A percentile compares a stretch with the other conserved stretches of the same genome.
Conservation (phyloP, 306 rosid species). For the Vicia villosa region DNA sequence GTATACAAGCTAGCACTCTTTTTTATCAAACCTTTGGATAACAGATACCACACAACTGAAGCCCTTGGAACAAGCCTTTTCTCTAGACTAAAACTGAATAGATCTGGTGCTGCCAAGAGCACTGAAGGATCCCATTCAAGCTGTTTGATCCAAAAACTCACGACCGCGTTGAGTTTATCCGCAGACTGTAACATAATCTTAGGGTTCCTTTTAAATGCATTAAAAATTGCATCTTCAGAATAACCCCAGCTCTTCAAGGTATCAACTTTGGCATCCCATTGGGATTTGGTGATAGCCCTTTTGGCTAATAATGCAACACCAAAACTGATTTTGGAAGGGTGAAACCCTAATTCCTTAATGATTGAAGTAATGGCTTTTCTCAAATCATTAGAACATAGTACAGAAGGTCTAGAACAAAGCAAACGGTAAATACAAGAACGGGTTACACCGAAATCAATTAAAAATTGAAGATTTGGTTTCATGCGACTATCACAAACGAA, state of each 20-base stretch:
- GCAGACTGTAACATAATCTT: conserved; percentile 36
- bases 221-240: too few relatives aligned
- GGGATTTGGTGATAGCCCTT: too few relatives aligned
- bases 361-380: conserved; percentile 18
- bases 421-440: neutral
- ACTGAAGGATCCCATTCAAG: conserved; percentile 40
- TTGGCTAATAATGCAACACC: conserved; percentile 36
- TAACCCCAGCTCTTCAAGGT: too few relatives aligned
- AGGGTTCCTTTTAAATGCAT: conserved; percentile 45
- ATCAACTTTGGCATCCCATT: too few relatives aligned
- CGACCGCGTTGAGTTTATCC: conserved; percentile 43
- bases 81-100: conserved; percentile 44
- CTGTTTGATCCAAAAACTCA: conserved; percentile 47
- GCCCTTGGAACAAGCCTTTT: too few relatives aligned
- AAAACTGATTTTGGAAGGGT: conserved; percentile 28
- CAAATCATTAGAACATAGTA: neutral
- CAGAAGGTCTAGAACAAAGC: neutral
- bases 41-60: too few relatives aligned
- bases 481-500: neutral
- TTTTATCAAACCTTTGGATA: too few relatives aligned
- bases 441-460: neutral
- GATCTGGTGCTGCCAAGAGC: neutral
- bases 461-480: conserved; percentile 4
- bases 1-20: too few relatives aligned
- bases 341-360: conserved; percentile 54